Conservation (phyloP, 192 early-diverging fungal genomes). For the Coemansia sp. region DNA sequence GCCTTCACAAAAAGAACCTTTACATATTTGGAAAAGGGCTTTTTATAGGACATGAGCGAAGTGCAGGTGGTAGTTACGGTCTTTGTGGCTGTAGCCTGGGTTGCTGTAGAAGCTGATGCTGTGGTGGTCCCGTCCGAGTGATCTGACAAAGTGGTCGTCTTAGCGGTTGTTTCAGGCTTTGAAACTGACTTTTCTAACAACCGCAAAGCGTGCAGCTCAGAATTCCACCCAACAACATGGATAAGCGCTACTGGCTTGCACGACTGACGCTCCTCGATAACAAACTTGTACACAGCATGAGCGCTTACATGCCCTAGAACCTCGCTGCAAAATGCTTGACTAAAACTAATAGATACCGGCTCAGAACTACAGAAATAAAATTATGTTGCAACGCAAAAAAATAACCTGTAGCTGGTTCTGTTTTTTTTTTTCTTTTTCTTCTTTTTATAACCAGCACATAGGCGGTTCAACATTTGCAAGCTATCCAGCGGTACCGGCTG, state of each 20-base stretch:
- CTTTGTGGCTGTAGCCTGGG: background rate
- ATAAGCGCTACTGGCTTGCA: conserved; percentile 37
- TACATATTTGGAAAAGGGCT: conserved; percentile 19
- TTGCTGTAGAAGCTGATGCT: background rate
- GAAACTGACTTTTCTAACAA: background rate
- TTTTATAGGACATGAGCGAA: background rate
- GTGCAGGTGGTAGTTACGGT: background rate
- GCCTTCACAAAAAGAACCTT: conserved; percentile 33
- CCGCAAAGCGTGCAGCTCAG: conserved; percentile 25
- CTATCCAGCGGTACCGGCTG: too few relatives aligned
- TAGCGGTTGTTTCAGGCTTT: background rate
- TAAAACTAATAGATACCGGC: background rate
- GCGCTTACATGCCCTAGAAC: conserved; percentile 45
- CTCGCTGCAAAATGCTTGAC: conserved; percentile 33
- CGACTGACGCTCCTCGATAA: conserved; percentile 36
- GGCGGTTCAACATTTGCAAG: too few relatives aligned
- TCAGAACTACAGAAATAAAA: too few relatives aligned
- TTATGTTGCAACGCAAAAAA: too few relatives aligned
- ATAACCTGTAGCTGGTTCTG: too few relatives aligned
- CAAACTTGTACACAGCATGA: conserved; percentile 52
- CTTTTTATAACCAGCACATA: too few relatives aligned
- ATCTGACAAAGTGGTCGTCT: background rate
- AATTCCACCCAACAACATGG: conserved; percentile 50
- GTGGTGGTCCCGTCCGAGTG: too few relatives aligned
- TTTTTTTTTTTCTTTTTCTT: too few relatives aligned